Conservation (phyloP, 202 grass and related monocot genomes). For the Setaria viridis region DNA sequence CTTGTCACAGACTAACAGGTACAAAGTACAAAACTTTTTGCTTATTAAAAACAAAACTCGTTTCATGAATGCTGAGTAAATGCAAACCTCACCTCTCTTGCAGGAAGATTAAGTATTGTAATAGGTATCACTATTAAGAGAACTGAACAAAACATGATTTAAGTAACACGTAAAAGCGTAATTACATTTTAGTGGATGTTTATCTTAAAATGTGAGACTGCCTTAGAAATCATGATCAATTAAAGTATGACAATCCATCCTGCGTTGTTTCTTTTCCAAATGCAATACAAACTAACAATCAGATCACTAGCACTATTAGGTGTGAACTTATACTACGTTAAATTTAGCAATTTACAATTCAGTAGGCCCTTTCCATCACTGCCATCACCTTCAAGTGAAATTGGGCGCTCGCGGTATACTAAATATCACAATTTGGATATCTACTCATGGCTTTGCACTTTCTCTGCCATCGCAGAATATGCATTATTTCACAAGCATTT, state of each 20-base stretch:
- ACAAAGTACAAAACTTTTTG: neutral
- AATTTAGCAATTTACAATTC: neutral
- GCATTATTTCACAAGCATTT: neutral
- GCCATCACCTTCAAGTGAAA: neutral
- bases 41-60: neutral
- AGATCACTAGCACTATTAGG: neutral
- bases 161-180: neutral
- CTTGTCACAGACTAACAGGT: neutral
- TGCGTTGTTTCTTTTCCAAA: neutral
- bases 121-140: neutral
- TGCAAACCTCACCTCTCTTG: neutral
- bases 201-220: constrained; percentile 13
- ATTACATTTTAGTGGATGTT: neutral
- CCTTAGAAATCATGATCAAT: constrained; percentile 9
- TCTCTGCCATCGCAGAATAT: neutral
- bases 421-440: constrained; percentile 7
- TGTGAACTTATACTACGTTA: neutral
- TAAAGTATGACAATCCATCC: constrained; percentile 12
- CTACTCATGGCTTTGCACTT: neutral
- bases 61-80: constrained; percentile 4
- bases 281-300: neutral
- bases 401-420: neutral
- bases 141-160: constrained; percentile 23
- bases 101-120: neutral
- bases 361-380: too few relatives aligned